These are phyloP conservation scores for Torrubiellomyces zombiae DNA, from an alignment of 2,329 filamentous ascomycete genomes.

Conservation along the genomic window DNA sequence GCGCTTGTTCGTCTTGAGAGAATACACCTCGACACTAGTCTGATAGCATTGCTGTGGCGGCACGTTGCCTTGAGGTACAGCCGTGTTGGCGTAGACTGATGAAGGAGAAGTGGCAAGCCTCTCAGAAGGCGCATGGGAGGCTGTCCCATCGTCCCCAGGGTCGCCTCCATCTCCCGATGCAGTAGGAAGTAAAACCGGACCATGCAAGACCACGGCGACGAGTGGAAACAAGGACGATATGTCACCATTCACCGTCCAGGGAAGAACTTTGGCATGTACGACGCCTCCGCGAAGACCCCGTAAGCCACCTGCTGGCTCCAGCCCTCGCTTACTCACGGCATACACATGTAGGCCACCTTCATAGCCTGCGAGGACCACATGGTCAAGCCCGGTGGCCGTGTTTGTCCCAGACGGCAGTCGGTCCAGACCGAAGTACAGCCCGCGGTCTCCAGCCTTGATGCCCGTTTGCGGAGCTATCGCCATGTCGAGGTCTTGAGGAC, in stretches of 20 bases:
- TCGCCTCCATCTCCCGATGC: conserved; percentile 21
- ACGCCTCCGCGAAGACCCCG: conserved; percentile 68
- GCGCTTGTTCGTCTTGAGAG: conserved; percentile 55
- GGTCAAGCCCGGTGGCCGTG: conserved; percentile 28
- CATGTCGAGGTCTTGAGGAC: conserved; percentile 57
- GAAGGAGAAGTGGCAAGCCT: too few species aligned
- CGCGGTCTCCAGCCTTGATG: conserved; percentile 47
- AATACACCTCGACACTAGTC: conserved; percentile 80
- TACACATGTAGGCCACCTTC: conserved; percentile 68
- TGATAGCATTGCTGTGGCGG: conserved; percentile 49
- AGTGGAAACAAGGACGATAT: conserved; percentile 48
- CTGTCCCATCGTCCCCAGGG: conserved; percentile 23
- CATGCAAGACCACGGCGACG: conserved; percentile 66
- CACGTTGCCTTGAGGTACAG: conserved; percentile 15
- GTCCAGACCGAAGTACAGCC: conserved; percentile 73
- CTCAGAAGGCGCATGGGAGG: conserved; percentile 21
- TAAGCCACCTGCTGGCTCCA: conserved; percentile 53
- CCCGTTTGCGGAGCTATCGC: conserved; percentile 40
- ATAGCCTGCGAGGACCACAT: conserved; percentile 60
- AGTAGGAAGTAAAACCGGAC: conserved; percentile 40
- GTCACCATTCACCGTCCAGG: conserved; percentile 43
- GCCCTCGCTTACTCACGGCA: conserved; percentile 51
- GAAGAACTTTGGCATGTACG: conserved; percentile 65
- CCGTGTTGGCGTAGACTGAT: too few species aligned
- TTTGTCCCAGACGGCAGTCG: conserved; percentile 34